Conservation (phyloP, 768 basidiomycete species). For the Termitomyces sp. region DNA sequence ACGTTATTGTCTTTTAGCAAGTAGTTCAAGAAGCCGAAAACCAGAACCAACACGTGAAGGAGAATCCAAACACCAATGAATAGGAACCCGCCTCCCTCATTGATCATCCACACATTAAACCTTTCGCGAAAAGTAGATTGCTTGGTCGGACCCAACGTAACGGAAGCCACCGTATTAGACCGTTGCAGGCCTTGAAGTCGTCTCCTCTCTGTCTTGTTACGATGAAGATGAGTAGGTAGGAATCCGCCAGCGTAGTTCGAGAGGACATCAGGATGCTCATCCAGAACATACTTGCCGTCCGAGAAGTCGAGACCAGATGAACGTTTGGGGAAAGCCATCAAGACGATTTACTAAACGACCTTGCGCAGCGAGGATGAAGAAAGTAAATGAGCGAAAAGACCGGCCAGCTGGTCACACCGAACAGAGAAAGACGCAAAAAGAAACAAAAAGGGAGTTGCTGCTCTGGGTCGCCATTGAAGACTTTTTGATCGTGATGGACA, state of each 20-base stretch:
- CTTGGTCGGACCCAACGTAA: slow-evolving; percentile 22
- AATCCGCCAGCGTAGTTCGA: slow-evolving; percentile 21
- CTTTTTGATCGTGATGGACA: slow-evolving; percentile 1
- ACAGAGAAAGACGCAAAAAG: slow-evolving; percentile 10
- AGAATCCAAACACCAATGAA: slow-evolving; percentile 81
- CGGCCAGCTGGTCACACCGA: slow-evolving; percentile 39
- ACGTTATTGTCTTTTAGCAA: slow-evolving; percentile 71
- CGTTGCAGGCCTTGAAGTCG: slow-evolving; percentile 84
- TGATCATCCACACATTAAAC: slow-evolving; percentile 85
- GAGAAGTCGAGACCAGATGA: slow-evolving; percentile 67
- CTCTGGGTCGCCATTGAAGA: neutral
- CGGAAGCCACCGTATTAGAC: slow-evolving; percentile 32
- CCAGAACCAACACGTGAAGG: slow-evolving; percentile 72
- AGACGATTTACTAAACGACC: slow-evolving; percentile 23
- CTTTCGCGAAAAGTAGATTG: slow-evolving; percentile 37
- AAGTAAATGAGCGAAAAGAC: slow-evolving; percentile 31
- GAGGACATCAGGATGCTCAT: slow-evolving; percentile 47
- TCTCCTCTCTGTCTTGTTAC: slow-evolving; percentile 82
- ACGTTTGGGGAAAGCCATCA: slow-evolving; percentile 32
- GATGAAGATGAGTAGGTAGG: slow-evolving; percentile 51
- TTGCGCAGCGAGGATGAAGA: slow-evolving; percentile 27
- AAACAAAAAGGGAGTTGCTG: slow-evolving; percentile 2
- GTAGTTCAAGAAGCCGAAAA: slow-evolving; percentile 76
- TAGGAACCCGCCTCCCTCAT: slow-evolving; percentile 75
- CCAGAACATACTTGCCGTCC: slow-evolving; percentile 40